Evolutionary conservation across 352 stramenopile genomes (phyloP).

Genomic region (Phytophthora ohioensis): DNA sequence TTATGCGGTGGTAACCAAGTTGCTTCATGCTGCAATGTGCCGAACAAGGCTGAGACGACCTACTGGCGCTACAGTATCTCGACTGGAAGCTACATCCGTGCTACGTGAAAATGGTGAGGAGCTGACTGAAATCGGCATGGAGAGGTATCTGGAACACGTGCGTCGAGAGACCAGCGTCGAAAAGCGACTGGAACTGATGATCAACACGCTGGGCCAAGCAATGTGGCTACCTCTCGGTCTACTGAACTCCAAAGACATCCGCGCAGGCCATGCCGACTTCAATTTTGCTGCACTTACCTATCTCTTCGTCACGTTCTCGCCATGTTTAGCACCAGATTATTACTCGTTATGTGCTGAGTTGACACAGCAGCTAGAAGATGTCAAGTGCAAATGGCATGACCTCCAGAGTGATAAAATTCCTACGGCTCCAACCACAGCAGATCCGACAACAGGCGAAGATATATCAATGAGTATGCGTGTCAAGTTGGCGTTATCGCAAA

Average conservation of each 20-base stretch:
- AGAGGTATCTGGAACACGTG: conserved; percentile 78
- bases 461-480: conserved; percentile 59
- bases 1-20: conserved; percentile 64
- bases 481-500: conserved; percentile 77
- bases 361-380: conserved; percentile 58
- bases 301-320: conserved; percentile 72
- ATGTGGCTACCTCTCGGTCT: conserved; percentile 75
- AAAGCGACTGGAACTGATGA: conserved; percentile 76
- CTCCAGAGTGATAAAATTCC: conserved; percentile 42
- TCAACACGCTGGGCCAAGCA: conserved; percentile 73
- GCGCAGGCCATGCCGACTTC: conserved; percentile 75
- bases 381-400: conserved; percentile 72
- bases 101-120: conserved; percentile 82
- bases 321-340: conserved; percentile 61
- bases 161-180: conserved; percentile 53
- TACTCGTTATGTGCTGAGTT: conserved; percentile 59
- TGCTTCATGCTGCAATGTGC: conserved; percentile 75
- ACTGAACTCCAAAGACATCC: conserved; percentile 70
- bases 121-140: conserved; percentile 81
- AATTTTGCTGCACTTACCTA: conserved; percentile 82
- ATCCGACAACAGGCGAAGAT: conserved; percentile 29
- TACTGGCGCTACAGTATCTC: conserved; percentile 35
- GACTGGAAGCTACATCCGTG: conserved; percentile 65
- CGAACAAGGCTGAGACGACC: conserved; percentile 50
- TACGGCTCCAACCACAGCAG: conserved; percentile 3